A percentile compares a stretch with the other conserved stretches of the same genome.
phyloP scores from a whole-genome alignment of 139 green algal genomes.

The Coelastrella sp. region DNA sequence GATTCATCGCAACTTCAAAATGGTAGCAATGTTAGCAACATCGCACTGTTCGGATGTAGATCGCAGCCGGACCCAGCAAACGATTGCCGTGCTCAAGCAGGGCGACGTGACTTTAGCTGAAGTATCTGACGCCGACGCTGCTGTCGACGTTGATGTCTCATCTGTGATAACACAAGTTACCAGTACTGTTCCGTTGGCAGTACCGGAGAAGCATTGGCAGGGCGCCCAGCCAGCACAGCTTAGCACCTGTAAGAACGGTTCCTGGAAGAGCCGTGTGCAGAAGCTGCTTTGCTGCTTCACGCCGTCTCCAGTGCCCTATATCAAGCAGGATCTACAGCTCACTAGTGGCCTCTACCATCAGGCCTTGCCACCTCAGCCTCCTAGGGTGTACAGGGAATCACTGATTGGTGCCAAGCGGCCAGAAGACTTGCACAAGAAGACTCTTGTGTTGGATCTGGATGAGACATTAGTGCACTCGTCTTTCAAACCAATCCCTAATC shows the following conservation, averaged over 20 bases:
- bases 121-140: constrained; percentile 17
- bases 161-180: constrained; percentile 57
- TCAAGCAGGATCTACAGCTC: constrained; percentile 12
- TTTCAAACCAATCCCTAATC: constrained; percentile 91
- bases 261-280: constrained; percentile 13
- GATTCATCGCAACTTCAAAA: neutral
- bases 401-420: constrained; percentile 51
- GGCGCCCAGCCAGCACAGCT: constrained; percentile 8
- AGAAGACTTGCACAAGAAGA: constrained; percentile 81
- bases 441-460: constrained; percentile 95
- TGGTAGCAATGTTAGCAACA: neutral
- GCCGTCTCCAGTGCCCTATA: neutral
- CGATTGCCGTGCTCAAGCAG: neutral
- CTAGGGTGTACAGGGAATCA: constrained; percentile 25
- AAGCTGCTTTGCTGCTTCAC: constrained; percentile 41
- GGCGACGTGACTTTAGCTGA: neutral
- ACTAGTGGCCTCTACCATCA: neutral
- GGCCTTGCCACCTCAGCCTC: constrained; percentile 5
- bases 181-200: neutral
- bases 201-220: neutral
- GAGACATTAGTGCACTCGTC: constrained; percentile 98
- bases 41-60: neutral
- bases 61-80: neutral
- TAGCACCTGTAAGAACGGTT: neutral
- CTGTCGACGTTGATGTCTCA: constrained; percentile 42